A percentile compares a stretch with the other conserved stretches of the same genome.
Evolutionary conservation across 2,329 filamentous ascomycete genomes (phyloP).

Genomic region (Aspergillus caelatus): DNA sequence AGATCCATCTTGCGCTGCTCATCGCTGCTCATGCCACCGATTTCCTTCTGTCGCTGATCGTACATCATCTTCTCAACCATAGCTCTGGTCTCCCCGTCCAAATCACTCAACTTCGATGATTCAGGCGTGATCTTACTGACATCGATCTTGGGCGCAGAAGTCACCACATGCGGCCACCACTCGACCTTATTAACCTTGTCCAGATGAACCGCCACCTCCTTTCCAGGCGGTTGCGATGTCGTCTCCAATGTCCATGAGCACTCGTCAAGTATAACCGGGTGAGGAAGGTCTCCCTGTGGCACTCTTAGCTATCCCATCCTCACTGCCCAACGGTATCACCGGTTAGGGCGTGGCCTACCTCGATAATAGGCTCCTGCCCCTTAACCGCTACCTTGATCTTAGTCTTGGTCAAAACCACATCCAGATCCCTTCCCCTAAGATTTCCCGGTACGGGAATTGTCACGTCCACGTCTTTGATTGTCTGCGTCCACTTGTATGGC

Average conservation of each 20-base stretch:
- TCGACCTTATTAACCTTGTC: constrained; percentile 97
- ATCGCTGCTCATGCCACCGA: constrained; percentile 83
- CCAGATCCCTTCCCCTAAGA: constrained; percentile 80
- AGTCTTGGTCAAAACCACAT: constrained; percentile 79
- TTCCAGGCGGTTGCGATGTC: constrained; percentile 56
- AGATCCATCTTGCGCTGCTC: constrained; percentile 95
- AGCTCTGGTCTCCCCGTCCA: constrained; percentile 89
- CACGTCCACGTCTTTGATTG: constrained; percentile 84
- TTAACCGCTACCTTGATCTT: constrained; percentile 81
- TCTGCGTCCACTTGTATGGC: constrained; percentile 97
- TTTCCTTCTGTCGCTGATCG: constrained; percentile 96
- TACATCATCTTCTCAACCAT: constrained; percentile 99
- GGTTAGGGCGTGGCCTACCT: constrained; percentile 52
- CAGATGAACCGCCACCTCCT: constrained; percentile 84
- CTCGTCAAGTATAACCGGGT: constrained; percentile 79
- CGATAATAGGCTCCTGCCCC: constrained; percentile 81
- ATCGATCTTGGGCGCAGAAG: constrained; percentile 85
- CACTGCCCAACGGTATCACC: neutral
- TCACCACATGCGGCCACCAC: constrained; percentile 96
- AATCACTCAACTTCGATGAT: constrained; percentile 84
- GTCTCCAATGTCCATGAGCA: constrained; percentile 90
- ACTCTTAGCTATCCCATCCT: constrained; percentile 3
- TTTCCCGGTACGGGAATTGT: constrained; percentile 77
- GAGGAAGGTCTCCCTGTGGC: constrained; percentile 76
- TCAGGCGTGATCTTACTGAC: constrained; percentile 93